Evolutionary conservation across 1,139 yeast genomes (phyloP).

Genomic region (Saccharomyces hybrid): DNA sequence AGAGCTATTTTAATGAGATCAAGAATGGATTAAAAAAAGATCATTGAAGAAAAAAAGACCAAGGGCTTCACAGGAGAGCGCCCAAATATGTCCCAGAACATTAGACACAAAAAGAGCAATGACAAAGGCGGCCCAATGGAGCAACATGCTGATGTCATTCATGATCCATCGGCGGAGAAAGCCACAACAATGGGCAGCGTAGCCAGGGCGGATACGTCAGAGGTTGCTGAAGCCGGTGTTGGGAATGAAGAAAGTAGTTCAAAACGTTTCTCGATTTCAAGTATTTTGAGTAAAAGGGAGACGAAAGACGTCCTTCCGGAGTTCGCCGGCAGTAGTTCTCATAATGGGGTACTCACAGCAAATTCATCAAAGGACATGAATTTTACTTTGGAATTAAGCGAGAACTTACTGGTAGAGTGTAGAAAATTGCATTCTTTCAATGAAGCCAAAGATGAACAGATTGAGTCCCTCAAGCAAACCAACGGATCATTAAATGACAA

Average conservation of each 20-base stretch:
- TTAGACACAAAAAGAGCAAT: background rate
- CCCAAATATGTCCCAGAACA: background rate
- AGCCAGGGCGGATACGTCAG: background rate
- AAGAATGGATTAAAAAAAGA: background rate
- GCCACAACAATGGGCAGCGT: background rate
- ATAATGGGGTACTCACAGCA: slow-evolving; percentile 16
- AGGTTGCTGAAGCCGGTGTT: slow-evolving; percentile 6
- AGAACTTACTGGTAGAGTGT: slow-evolving; percentile 69
- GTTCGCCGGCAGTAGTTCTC: slow-evolving; percentile 23
- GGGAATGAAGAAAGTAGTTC: slow-evolving; percentile 11
- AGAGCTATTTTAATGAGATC: background rate
- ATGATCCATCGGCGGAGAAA: background rate
- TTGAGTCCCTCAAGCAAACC: slow-evolving; percentile 41
- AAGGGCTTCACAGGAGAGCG: background rate
- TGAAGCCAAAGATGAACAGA: slow-evolving; percentile 41
- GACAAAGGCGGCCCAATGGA: background rate
- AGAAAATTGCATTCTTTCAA: slow-evolving; percentile 69
- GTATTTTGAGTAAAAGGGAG: slow-evolving; percentile 27
- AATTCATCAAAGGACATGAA: slow-evolving; percentile 44
- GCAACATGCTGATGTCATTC: background rate
- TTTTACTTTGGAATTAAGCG: slow-evolving; percentile 78
- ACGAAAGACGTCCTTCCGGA: slow-evolving; percentile 29
- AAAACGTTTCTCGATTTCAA: slow-evolving; percentile 25
- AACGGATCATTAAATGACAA: slow-evolving; percentile 20
- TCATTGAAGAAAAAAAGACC: background rate